Base-by-base conservation (phyloP, 2,329 filamentous ascomycete species). In the Pestalotiopsis fici region DNA sequence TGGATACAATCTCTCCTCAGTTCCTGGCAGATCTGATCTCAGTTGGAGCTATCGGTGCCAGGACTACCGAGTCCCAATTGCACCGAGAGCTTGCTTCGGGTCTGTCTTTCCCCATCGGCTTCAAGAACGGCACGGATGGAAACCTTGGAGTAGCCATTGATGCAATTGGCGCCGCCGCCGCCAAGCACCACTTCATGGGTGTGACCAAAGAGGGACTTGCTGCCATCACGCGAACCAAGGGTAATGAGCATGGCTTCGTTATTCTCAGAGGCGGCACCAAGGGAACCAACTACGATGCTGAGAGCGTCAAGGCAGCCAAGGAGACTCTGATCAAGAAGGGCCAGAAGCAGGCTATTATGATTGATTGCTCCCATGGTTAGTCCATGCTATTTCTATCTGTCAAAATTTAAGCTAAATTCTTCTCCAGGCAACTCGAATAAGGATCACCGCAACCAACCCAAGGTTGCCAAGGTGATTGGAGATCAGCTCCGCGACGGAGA, bases 71-170 rank as follows among this genome's bases (percentile, higher is more conserved):
- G 84, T 96, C 93, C 66, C 96, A 99, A 83, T 86, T 98, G 72
- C 96, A 99, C 83, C 92, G 96, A 71, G 96, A 99, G 84, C 89
- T 99, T 70, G 96, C 96, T 4, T 97, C 93, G 31, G 96, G 96
- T 74, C 87, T 98, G 65, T 97, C 93, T 67, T 98, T 98, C 91
- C 96, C 96, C 25, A 95, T 99, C 72, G 96, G 96, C 68, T 99
- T 98, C 91, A 99, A 99, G 90, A 99, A 99, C 82, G 96, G 96
- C 69, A 99, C 96, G 27, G 96, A 99, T 76, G 96, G 96, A 55
- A 94, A 92, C 74, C 85, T 99, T 66, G 90, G 89, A 31, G 95
- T 98, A 23, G 95, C 95, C 23, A 97, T 98, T 75, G 96, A 99
- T 78, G 96, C 96, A 39, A 98, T 98, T 78, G 96, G 95, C 68